Evolutionary conservation across 2,329 filamentous ascomycete genomes (phyloP), one percentile per base, ranked within the genome.

Genomic region (Aspergillus versicolor): DNA sequence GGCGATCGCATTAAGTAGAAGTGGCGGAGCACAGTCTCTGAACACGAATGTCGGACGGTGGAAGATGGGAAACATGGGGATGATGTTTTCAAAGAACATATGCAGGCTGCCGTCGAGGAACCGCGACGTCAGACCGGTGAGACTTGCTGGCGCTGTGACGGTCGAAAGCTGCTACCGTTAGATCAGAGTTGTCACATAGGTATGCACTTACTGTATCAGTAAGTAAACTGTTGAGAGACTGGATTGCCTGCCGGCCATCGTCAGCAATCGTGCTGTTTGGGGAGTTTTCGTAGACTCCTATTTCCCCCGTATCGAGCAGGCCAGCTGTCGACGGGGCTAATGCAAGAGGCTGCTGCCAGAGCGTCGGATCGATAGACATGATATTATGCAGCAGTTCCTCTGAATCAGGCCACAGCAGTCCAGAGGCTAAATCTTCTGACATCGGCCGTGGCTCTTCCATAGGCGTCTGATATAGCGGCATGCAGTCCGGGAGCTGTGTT

Each of bases 51-150:
- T 54, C 8, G 54, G 47, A 11, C 48, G 49, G 37, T 60, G 58
- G 34, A 60, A 47, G 7, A 60, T 32, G 3, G 58, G 58, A 30
- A 60, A 57, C 53, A 53, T 53, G 6, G 58, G 58, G 2, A 57
- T n/a, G n/a, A 60, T 54, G 7, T 54, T 53, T n/a, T 46, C 40
- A 24, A 52, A 60, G 46, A 57, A 60, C 58, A 57, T 57, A 24
- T 57, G 58, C 5, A 60, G 46, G 32, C 58, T 53, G n/a, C 54
- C 46, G 40, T 60, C 58, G 6, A 60, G 51, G 30, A 60, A 60
- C 1, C 54, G 27, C 6, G 58, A 49, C 9, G 58, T 60, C 3
- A 60, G 21, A 2, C 54, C 52, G n/a, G 50, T 30, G 11, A 57
- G 21, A 11, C 37, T n/a, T 2, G 44, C 52, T 3, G 52, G 44